Evolutionary conservation across 1,139 yeast species (phyloP), one percentile per base, ranked within the genome.

Genomic region (Sugiyamaella castrensis): DNA sequence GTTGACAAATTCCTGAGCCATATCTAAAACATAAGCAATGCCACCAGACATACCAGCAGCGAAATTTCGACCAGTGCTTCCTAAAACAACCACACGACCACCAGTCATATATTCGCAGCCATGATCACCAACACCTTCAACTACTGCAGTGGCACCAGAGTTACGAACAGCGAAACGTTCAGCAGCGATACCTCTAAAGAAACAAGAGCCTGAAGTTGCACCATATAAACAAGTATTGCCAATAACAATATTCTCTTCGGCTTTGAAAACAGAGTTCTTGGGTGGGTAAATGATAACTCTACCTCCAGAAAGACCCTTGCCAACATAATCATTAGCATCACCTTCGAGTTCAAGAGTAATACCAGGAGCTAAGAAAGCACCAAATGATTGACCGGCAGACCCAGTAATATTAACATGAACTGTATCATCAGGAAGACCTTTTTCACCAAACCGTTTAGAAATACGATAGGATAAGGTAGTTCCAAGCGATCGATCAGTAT

Each of bases 1-100:
- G 54, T 82, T 82, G 57, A 75, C 72, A 64, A 92, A 91, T 66
- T 89, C 96, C 67, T 91, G 96, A 47, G 94, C 97, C 77, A 92
- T 87, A 63, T 91, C 96, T 63, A 91, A 77, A 53, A 94, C 97
- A 66, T 92, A 92, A 30, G 96, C 96, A 69, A 92, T 92, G 81
- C 98, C 98, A 71, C 98, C 98, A 63, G 97, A 91, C 87, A 94
- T 94, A 76, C 98, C 98, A 50, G 98, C 96, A 40, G 97, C 98
- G 69, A 92, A 92, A 74, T 89, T 86, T 59, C 98, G 82, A 53
- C 96, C 98, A 64, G 96, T 87, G 50, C 82, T 72, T 45, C 98
- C 96, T 60, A 92, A 79, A 47, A 92, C 88, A 66, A 92, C 87
- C 54, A 92, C 96, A 64, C 98, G 82, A 68, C 98, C 98, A 69